Evolutionary conservation across 805 yeast species (phyloP), one percentile per base, ranked within the genome.

Genomic region (Cyberlindnera mississippiensis): DNA sequence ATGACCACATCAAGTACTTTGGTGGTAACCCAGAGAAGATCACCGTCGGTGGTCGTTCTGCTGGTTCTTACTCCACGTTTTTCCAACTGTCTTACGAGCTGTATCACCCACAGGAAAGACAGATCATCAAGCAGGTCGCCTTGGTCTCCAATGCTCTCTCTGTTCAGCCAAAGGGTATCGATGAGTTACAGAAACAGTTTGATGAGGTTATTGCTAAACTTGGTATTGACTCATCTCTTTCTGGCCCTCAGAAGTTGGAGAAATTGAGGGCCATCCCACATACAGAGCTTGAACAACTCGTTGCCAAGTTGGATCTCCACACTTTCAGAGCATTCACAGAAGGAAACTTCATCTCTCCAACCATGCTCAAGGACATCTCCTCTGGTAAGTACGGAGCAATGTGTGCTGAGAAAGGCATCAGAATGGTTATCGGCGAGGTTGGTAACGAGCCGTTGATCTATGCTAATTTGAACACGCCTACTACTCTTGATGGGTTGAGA

Each of bases 11-110:
- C 41, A 41, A 44, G 26, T 51, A 65, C 31, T 71, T 74, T 53
- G 78, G 78, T 13, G 79, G 78, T 19, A 67, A 75, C 49, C 59
- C 68, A 0, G 58, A 57, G n/a, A 55, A 59, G 35, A 62, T 75
- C 28, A 66, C 77, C 0, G 58, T 72, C 30, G 63, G 68, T 26
- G 80, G 80, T 7, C 63, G 72, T 35, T 63, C 72, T 31, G 75
- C 78, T 5, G 80, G 80, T 4, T 61, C 72, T n/a, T 62, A 66
- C 42, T 64, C 71, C 13, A 60, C 71, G 3, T 64, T 66, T 37
- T 67, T 63, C 49, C 74, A 70, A 47, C 42, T 69, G 20, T 66
- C 66, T 1, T 69, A 69, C 49, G 73, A 69, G 44, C 18, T 67
- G 17, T 69, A 69, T 46, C 66, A 69, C 41, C 68, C 69, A 8